Evolutionary conservation across 2,329 filamentous ascomycete genomes (phyloP).

Genomic region (Davidsoniella virescens): DNA sequence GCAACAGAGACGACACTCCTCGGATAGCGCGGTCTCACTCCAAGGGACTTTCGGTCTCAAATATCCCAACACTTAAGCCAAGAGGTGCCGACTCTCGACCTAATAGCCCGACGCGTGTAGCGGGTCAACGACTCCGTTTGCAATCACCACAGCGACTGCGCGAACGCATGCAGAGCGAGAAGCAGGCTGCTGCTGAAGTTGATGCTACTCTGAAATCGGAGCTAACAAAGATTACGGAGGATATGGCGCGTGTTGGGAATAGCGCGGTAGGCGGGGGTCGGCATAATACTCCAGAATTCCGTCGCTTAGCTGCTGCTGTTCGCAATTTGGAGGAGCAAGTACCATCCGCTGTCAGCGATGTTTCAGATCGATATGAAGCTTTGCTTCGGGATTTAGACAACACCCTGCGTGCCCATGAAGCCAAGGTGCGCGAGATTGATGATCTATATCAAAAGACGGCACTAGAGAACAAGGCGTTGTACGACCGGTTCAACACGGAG

Average conservation of each 20-base stretch:
- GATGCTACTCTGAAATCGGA: constrained; percentile 59
- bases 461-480: constrained; percentile 83
- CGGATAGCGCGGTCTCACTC: constrained; percentile 21
- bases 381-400: constrained; percentile 57
- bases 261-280: constrained; percentile 21
- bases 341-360: constrained; percentile 39
- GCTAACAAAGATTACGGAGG: constrained; percentile 62
- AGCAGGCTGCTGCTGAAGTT: constrained; percentile 52
- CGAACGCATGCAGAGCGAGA: constrained; percentile 72
- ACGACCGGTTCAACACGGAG: constrained; percentile 85
- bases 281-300: constrained; percentile 25
- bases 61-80: constrained; percentile 37
- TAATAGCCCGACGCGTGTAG: constrained; percentile 22
- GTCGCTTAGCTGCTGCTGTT: constrained; percentile 40
- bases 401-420: constrained; percentile 57
- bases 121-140: constrained; percentile 44
- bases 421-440: constrained; percentile 66
- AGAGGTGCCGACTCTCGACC: constrained; percentile 14
- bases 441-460: constrained; percentile 76
- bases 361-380: constrained; percentile 42
- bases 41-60: constrained; percentile 36
- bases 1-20: not conserved
- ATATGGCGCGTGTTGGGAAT: constrained; percentile 40
- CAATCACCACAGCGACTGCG: constrained; percentile 61
- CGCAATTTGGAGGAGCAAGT: constrained; percentile 52